These are phyloP conservation scores for Russula olivacea DNA, from an alignment of 768 basidiomycete genomes.

Conservation along the genomic window DNA sequence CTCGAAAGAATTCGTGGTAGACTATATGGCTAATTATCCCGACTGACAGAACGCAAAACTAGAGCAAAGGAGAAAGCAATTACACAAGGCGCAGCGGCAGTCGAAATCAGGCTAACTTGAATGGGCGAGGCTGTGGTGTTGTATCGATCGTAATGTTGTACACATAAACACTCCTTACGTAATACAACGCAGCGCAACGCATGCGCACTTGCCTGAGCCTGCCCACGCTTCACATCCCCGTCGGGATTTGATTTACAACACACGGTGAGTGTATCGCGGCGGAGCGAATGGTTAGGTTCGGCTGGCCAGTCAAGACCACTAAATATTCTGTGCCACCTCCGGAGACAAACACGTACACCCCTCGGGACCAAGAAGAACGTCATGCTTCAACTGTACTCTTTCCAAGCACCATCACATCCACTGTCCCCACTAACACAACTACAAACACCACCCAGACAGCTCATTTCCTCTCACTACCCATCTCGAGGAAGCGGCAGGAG, in stretches of 20 bases:
- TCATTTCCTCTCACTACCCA: slow-evolving; percentile 61
- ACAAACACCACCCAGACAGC: slow-evolving; percentile 37
- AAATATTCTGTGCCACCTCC: slow-evolving; percentile 1
- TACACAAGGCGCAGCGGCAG: slow-evolving; percentile 39
- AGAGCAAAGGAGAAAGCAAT: slow-evolving; percentile 49
- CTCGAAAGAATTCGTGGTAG: slow-evolving; percentile 13
- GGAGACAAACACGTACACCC: slow-evolving; percentile 9
- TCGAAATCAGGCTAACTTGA: background rate
- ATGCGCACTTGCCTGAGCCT: too few species aligned
- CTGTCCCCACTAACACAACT: slow-evolving; percentile 37
- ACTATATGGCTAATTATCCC: slow-evolving; percentile 22
- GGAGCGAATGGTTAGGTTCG: slow-evolving; percentile 22
- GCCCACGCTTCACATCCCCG: too few species aligned
- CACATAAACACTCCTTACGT: slow-evolving; percentile 4
- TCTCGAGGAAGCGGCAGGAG: slow-evolving; percentile 52
- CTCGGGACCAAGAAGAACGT: slow-evolving; percentile 3
- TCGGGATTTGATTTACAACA: background rate
- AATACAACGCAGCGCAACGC: too few species aligned
- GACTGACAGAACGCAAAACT: slow-evolving; percentile 50
- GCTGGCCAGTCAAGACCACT: slow-evolving; percentile 15
- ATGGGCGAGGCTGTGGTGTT: background rate
- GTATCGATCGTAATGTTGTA: background rate
- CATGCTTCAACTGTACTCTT: slow-evolving; percentile 12
- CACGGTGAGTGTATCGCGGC: background rate
- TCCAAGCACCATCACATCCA: slow-evolving; percentile 8